Base-by-base conservation (phyloP, 2,329 filamentous ascomycete genomes). In the Arthrobotrys megalospora region DNA sequence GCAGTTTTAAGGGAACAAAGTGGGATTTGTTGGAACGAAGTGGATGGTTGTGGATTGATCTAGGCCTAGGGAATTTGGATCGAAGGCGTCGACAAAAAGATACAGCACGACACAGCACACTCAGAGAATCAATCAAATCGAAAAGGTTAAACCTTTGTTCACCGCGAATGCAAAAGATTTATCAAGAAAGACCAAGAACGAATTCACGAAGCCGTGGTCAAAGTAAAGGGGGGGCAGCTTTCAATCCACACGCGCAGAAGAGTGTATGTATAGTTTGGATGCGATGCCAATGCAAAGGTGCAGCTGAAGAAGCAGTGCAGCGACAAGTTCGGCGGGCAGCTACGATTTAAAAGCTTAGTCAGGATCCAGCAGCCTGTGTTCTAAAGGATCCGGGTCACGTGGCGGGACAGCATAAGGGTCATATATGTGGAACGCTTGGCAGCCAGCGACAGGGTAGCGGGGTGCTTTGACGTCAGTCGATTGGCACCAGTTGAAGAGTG, bases 291-390 rank as follows among this genome's bases (percentile, higher is more conserved):
- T 43, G 50, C 62, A 66, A 66, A 73, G 69, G 58, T 16, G 62
- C 69, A 73, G 38, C 62, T 73, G 63, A 52, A 28, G 34, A 58
- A 38, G 8, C 3, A 19, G 52, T 8, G 8, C 3, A 19, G 52
- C 14, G 55, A 28, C 36, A 12, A 21, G n/a, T 34, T 38, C 8
- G 52, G 32, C 2, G 52, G 7, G 38, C 52, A 16, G 32, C 6
- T 10, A 14, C 28, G 32, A n/a, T 38, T 58, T 77, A 77, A 71
- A 71, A 66, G 60, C 50, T 53, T 62, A 41, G 73, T 38, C 73
- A 58, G 73, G 73, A 77, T 76, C 72, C 72, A 76, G 38, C 6
- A 16, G 24, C 24, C 21, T 21, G 8, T 2, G 12, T 28, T 3
- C 28, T 4, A 21, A 62, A 58, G 52, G 52, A 58, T 58, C 52